Base-by-base conservation (phyloP, 2,329 filamentous ascomycete species). In the Dendryphion nanum region DNA sequence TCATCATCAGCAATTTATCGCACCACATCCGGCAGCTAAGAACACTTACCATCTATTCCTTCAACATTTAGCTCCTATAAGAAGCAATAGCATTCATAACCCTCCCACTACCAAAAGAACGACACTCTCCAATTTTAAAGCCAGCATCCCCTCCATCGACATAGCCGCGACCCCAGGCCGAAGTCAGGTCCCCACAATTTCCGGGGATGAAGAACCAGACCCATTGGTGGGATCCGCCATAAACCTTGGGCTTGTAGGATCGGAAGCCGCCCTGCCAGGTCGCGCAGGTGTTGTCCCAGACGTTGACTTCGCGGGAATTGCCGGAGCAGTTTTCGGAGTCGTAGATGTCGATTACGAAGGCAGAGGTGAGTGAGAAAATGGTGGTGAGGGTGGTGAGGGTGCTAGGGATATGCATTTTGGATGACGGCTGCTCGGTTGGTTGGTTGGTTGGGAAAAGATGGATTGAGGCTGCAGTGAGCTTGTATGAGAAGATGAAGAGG, bases 201-300 rank as follows among this genome's bases (percentile, higher is more conserved):
- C 32, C 30, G 2, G 37, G 33, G 3, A 24, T 24, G 30, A 44
- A 44, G 23, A 37, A 44, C 19, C 37, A 44, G 18, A 30, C 37
- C 4, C 28, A 13, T 20, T 44, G 41, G 14, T 37, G 33, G 17
- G 4, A 21, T 3, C 41, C 41, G 3, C 41, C 41, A 33, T 34
- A 40, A n/a, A 23, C 29, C 12, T 7, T 37, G 37, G 37, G 36
- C n/a, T 31, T 34, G 33, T 37, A 44, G 2, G 37, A 40, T 20
- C 30, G 31, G 41, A 40, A 40, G 14, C 37, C 37, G 6, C 31
- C 23, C 13, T 33, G 37, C 41, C 41, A 44, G 20, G 41, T 44
- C n/a, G 41, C 41, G 30, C 41, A 44, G n/a, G 41, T 44, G 33
- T 37, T 37, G 37, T 44, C 41, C 41, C 41, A 44, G 24, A 30